A percentile compares a stretch with the other conserved stretches of the same genome.
Evolutionary conservation across 2,329 filamentous ascomycete genomes (phyloP).

Genomic region (Talaromyces albobiverticillius): DNA sequence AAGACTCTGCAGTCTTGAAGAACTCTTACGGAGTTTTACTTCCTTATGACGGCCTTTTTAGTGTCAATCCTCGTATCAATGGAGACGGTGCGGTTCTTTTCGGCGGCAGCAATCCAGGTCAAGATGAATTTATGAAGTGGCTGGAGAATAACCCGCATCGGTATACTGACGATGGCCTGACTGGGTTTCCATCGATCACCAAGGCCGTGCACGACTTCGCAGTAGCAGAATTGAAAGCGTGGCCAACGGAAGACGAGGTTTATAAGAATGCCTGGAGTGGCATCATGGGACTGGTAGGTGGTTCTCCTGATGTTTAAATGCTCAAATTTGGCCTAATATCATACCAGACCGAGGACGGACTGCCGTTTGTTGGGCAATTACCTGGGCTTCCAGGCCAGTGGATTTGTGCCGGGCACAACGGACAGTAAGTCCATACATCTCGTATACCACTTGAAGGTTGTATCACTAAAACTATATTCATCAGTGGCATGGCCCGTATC

Average conservation of each 20-base stretch:
- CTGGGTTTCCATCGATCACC: background rate
- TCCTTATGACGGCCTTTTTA: background rate
- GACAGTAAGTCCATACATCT: background rate
- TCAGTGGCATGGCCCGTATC: constrained; percentile 3
- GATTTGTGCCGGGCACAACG: constrained; percentile 2
- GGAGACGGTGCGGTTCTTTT: constrained; percentile 5
- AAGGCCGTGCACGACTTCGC: background rate
- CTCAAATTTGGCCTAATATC: background rate
- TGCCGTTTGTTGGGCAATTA: constrained; percentile 1
- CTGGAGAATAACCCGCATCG: background rate
- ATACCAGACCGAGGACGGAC: background rate
- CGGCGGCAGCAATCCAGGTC: constrained; percentile 1
- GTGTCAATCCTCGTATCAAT: constrained; percentile 1
- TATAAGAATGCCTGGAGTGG: constrained; percentile 3
- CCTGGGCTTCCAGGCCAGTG: constrained; percentile 6
- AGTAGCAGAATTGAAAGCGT: background rate
- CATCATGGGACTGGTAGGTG: constrained; percentile 1
- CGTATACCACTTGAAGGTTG: background rate
- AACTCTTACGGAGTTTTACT: constrained; percentile 2
- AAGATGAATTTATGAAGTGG: background rate
- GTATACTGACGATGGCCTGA: constrained; percentile 1
- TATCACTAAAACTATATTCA: no score
- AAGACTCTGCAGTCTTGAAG: background rate
- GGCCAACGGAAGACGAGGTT: background rate
- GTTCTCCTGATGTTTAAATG: background rate